Evolutionary conservation across 768 basidiomycete genomes (phyloP).

Genomic region (Rhodosporidiobolus odoratus): DNA sequence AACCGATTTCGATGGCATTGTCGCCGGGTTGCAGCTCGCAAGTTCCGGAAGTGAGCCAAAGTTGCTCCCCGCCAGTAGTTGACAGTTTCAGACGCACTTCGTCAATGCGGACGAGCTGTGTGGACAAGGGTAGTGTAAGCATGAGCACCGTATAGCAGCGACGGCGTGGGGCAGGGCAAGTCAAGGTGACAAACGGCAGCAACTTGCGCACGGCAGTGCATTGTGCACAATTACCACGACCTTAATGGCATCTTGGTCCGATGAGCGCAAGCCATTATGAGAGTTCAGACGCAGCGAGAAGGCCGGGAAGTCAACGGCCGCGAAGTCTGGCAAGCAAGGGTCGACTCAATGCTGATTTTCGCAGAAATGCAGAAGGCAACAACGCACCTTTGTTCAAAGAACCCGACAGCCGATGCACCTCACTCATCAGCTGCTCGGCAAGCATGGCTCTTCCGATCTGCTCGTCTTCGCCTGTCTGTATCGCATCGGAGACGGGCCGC

Average conservation of each 20-base stretch:
- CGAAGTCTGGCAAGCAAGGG: constrained; percentile 54
- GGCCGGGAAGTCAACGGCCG: constrained; percentile 55
- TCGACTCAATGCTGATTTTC: not conserved
- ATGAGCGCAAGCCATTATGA: not conserved
- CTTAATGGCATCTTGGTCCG: constrained; percentile 34
- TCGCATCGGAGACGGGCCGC: constrained; percentile 48
- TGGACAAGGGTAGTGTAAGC: not conserved
- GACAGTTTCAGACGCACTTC: constrained; percentile 59
- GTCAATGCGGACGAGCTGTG: constrained; percentile 60
- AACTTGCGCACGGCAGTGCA: constrained; percentile 66
- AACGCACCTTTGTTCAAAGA: constrained; percentile 42
- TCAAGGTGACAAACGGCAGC: not conserved
- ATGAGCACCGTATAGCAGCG: too few species aligned
- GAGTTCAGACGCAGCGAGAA: constrained; percentile 29
- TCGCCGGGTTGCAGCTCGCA: constrained; percentile 56
- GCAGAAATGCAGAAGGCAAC: not conserved
- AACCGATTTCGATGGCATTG: constrained; percentile 59
- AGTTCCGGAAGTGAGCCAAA: constrained; percentile 54
- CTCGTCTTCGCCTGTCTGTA: constrained; percentile 7
- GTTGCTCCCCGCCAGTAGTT: constrained; percentile 61
- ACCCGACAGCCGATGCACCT: constrained; percentile 39
- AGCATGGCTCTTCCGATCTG: not conserved
- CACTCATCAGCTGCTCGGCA: constrained; percentile 32
- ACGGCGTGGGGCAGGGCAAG: not conserved
- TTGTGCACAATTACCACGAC: constrained; percentile 62